Base-by-base conservation (phyloP, 2,329 filamentous ascomycete genomes). In the Diaporthe amygdali region DNA sequence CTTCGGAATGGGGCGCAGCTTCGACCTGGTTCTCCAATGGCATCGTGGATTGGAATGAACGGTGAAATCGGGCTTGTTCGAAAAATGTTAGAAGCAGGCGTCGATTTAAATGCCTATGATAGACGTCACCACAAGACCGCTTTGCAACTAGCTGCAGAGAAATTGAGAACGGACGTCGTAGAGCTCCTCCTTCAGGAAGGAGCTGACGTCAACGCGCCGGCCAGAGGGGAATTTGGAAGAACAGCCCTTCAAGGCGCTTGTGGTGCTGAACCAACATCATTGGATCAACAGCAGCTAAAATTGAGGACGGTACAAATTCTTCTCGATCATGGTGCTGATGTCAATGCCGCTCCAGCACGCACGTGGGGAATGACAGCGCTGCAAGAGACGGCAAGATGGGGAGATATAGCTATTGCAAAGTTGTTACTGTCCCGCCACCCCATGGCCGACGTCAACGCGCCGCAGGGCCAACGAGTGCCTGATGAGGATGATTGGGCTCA, bases 401-500 rank as follows among this genome's bases (percentile, higher is more conserved):
- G 61, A 20, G 32, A 39, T 10, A 14, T 66, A 27, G 46, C 46
- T 5, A 22, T 37, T 15, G 61, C 61, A 17, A 22, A 39, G 17
- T 3, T 66, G 22, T 32, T 66, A 5, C 46, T 66, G 30, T 37
- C 15, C 6, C 20, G n/a, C 7, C 32, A 39, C 32, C 52, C 52
- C 20, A 55, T 25, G n/a, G 61, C 61, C 30, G 32, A 66, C 5
- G 61, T 66, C 7, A 51, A 51, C 8, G 44, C 61, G 47, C 61
- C 61, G 20, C 46, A 44, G 1, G 37, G 22, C 15, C 5, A 8
- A 30, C n/a, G n/a, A n/a, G n/a, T n/a, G n/a, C n/a, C n/a, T n/a
- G 22, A n/a, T 27, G 30, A 12, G 4, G 5, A 20, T 14, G 9
- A 49, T 8, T 22, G 17, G 10, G 2, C 4, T 7, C 8, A 27